Base-by-base conservation (phyloP, 2,329 filamentous ascomycete species). In the Magnaporthiopsis poae region DNA sequence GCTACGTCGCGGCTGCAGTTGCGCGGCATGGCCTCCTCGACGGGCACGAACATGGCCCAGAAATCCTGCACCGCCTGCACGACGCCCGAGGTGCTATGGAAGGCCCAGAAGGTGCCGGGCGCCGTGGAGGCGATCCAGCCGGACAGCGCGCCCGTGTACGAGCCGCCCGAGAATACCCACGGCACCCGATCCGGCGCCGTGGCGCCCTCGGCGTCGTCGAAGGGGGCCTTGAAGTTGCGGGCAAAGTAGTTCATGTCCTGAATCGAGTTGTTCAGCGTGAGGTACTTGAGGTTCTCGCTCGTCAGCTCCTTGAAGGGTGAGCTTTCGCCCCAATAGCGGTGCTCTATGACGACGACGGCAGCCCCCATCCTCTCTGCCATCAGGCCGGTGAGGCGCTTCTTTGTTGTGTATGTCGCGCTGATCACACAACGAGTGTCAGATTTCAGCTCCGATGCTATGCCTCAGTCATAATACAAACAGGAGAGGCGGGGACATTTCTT, bases 61-160 rank as follows among this genome's bases (percentile, higher is more conserved):
- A 85, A 81, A 60, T 82, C 78, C 12, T 75, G 74, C 33, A 86
- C 75, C 0, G 81, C 78, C 72, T 86, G 74, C 0, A 86, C 84
- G 2, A 83, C 81, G 3, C 80, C 84, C 71, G 81, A 84, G 3
- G 82, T 82, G 31, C 82, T 79, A 68, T 83, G 81, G 70, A 84
- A 85, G 0, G 82, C 82, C 83, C 83, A 86, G 73, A 83, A 84
- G 0, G 82, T 85, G 21, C 81, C 83, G 0, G 83, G 82, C 11
- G 80, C 77, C 29, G 79, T 75, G 9, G 76, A 74, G 27, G 79
- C 81, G 2, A 79, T 79, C 83, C 83, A 85, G 0, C 79, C 83
- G 0, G 83, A 74, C 60, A 86, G 74, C 0, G 83, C 84, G 60
- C 84, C 84, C 18, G 81, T 77, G 72, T 86, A 86, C 0, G 82